Evolutionary conservation across 176 grass and related monocot species (phyloP).

Genomic region (Echinochloa phyllopogon): DNA sequence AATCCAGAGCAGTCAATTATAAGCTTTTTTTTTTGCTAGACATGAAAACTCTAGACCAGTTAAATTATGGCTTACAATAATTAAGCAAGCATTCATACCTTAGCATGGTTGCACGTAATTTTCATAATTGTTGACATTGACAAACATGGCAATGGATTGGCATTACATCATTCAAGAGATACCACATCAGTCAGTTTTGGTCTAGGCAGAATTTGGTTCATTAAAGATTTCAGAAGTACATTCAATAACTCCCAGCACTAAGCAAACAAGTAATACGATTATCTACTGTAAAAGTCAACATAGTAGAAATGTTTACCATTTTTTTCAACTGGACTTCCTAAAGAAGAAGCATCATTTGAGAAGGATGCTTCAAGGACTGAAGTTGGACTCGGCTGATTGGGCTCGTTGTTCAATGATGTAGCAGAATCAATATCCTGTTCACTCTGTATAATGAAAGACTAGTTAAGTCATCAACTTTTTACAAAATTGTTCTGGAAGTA

Average conservation of each 20-base stretch:
- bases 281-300: background rate
- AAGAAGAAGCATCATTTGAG: constrained; percentile 67
- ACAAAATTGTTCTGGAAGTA: background rate
- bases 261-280: background rate
- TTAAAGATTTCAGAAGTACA: background rate
- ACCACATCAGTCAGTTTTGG: background rate
- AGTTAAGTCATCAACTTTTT: background rate
- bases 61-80: background rate
- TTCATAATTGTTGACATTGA: background rate
- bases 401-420: constrained; percentile 33
- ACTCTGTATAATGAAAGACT: constrained; percentile 40
- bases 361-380: constrained; percentile 72
- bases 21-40: background rate
- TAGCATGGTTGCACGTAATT: background rate
- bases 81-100: background rate
- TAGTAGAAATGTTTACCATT: constrained; percentile 46
- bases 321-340: constrained; percentile 56
- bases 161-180: background rate
- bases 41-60: background rate
- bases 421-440: constrained; percentile 34
- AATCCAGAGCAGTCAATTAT: background rate
- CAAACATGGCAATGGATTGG: background rate
- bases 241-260: background rate
- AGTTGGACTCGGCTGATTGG: constrained; percentile 66
- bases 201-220: background rate